Conservation (phyloP, 2,329 filamentous ascomycete genomes). For the Pezicula rhizophila region DNA sequence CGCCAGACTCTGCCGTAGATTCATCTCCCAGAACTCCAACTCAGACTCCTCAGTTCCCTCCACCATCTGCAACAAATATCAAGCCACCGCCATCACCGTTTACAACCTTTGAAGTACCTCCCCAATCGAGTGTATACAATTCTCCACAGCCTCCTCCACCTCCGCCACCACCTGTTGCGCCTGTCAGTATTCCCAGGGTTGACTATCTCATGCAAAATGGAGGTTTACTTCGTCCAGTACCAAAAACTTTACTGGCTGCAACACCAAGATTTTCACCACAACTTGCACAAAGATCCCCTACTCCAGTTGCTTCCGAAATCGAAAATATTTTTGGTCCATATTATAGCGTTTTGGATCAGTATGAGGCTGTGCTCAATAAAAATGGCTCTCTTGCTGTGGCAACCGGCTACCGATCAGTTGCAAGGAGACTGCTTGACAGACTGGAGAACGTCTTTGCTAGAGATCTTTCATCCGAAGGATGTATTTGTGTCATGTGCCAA, state of each 20-base stretch:
- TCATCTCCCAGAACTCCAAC: conserved; percentile 58
- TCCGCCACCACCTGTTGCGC: conserved; percentile 51
- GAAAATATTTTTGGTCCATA: conserved; percentile 77
- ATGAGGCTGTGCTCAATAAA: conserved; percentile 71
- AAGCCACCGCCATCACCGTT: conserved; percentile 27
- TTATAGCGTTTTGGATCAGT: conserved; percentile 78
- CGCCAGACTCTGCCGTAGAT: conserved; percentile 42
- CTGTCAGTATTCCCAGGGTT: conserved; percentile 70
- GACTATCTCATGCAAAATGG: conserved; percentile 91
- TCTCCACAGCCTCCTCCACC: conserved; percentile 60
- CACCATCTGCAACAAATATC: conserved; percentile 15
- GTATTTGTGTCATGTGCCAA: conserved; percentile 75
- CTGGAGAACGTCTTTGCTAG: conserved; percentile 91
- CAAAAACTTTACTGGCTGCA: conserved; percentile 66
- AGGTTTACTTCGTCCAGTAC: conserved; percentile 65
- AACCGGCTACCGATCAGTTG: conserved; percentile 92
- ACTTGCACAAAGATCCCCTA: conserved; percentile 34
- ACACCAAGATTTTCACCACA: conserved; percentile 43
- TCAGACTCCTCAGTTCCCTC: conserved; percentile 42
- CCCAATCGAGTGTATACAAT: conserved; percentile 21
- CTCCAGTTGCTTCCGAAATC: conserved; percentile 44
- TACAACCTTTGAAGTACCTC: conserved; percentile 30
- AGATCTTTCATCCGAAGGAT: conserved; percentile 83
- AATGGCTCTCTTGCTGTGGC: conserved; percentile 91
- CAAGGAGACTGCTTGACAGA: conserved; percentile 79